Conservation (phyloP, 345 rosid genomes). For the Lumnitzera littorea region DNA sequence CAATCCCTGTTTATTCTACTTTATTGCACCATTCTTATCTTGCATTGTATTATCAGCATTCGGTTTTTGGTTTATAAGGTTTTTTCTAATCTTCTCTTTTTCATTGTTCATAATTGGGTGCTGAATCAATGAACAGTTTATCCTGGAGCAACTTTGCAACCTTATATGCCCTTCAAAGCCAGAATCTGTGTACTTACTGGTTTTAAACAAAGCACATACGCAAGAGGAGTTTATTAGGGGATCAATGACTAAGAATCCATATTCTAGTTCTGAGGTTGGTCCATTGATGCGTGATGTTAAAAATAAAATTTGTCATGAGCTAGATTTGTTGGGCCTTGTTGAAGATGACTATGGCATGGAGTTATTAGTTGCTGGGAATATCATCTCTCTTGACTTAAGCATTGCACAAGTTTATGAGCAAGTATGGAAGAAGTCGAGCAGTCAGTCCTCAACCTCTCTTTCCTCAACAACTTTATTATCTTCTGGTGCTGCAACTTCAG, state of each 20-base stretch:
- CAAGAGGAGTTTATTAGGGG: constrained; percentile 99
- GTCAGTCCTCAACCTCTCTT: constrained; percentile 57
- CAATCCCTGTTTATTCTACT: no score
- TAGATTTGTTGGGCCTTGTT: constrained; percentile 77
- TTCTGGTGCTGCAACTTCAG: constrained; percentile 43
- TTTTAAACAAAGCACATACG: constrained; percentile 90
- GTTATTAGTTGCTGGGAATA: constrained; percentile 93
- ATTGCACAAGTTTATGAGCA: constrained; percentile 96
- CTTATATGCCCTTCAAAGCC: constrained; percentile 97
- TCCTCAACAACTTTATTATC: constrained; percentile 55
- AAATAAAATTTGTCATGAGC: constrained; percentile 90
- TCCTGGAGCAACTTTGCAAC: constrained; percentile 97
- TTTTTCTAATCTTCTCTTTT: no score
- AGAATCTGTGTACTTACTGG: constrained; percentile 79
- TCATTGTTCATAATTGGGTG: no score
- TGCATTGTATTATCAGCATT: no score
- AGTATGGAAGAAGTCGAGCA: constrained; percentile 93
- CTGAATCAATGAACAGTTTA: constrained; percentile 54
- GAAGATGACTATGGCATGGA: constrained; percentile 99
- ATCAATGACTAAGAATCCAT: constrained; percentile 97
- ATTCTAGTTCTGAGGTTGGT: constrained; percentile 95
- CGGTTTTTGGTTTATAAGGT: no score
- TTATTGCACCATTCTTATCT: no score
- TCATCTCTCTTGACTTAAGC: constrained; percentile 94
- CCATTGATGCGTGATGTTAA: constrained; percentile 99